A percentile compares a stretch with the other conserved stretches of the same genome.
Evolutionary conservation across 176 grass and related monocot genomes (phyloP).

Genomic region (Bolboschoenus planiculmis): DNA sequence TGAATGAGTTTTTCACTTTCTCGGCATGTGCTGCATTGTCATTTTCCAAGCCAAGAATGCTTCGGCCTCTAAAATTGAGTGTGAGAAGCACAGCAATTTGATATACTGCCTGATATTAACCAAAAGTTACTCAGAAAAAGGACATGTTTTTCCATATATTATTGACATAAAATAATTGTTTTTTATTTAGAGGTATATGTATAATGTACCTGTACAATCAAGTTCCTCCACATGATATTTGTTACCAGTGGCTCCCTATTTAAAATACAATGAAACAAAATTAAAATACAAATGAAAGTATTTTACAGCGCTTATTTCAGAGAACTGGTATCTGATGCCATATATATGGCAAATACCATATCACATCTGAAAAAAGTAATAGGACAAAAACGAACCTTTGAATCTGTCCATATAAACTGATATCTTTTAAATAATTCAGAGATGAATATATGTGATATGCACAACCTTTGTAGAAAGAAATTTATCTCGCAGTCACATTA

Average conservation of each 20-base stretch:
- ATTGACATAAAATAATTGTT: neutral
- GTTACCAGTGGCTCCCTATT: constrained; percentile 80
- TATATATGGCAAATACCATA: neutral
- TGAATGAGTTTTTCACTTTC: constrained; percentile 83
- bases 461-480: neutral
- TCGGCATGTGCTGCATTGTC: constrained; percentile 56
- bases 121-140: constrained; percentile 4
- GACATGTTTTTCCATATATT: neutral
- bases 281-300: constrained; percentile 22
- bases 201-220: constrained; percentile 70
- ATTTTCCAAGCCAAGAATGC: constrained; percentile 57
- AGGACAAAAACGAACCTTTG: neutral
- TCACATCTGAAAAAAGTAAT: neutral
- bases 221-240: constrained; percentile 99
- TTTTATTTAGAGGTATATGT: neutral
- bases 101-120: constrained; percentile 54
- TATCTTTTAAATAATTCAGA: neutral
- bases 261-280: constrained; percentile 8
- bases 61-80: constrained; percentile 67
- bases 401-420: neutral
- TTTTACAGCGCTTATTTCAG: neutral
- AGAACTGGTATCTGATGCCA: neutral
- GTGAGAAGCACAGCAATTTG: constrained; percentile 75
- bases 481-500: neutral
- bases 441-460: neutral